These are phyloP conservation scores for Dacryopinax spathularia DNA, from an alignment of 768 basidiomycete genomes.

Conservation along the genomic window DNA sequence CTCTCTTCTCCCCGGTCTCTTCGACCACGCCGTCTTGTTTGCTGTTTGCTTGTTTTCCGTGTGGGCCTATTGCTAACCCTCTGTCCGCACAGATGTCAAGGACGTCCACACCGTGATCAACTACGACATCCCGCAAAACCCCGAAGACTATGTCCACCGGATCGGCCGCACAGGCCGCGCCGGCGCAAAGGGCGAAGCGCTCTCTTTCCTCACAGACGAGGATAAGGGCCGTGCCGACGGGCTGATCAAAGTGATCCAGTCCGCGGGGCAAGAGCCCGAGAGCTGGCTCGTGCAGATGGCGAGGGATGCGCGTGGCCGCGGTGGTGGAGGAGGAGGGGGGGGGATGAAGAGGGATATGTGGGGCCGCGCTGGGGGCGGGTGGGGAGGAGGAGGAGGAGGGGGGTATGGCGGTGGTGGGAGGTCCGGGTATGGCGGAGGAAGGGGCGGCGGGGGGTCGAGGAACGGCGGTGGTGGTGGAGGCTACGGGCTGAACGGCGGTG, in stretches of 20 bases:
- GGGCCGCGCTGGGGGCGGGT: background rate
- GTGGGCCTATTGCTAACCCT: too few relatives aligned
- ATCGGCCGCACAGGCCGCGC: slow-evolving; percentile 28
- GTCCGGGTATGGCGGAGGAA: background rate
- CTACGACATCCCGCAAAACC: slow-evolving; percentile 16
- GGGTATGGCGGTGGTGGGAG: background rate
- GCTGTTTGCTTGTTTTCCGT: background rate
- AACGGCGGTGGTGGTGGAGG: background rate
- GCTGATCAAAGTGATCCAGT: slow-evolving; percentile 1
- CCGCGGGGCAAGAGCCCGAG: background rate
- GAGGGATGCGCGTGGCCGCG: background rate
- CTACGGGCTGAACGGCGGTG: background rate
- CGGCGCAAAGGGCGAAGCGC: slow-evolving; percentile 12
- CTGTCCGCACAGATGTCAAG: background rate
- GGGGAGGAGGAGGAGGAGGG: background rate
- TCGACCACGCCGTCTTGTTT: background rate
- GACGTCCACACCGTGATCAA: background rate
- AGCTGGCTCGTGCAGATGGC: background rate
- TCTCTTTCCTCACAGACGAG: background rate
- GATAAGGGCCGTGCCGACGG: background rate
- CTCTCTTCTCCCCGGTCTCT: background rate
- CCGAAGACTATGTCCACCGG: slow-evolving; percentile 32
- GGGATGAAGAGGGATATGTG: too few relatives aligned
- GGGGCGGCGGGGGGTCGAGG: background rate
- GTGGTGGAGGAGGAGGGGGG: background rate